Evolutionary conservation across 148 eudicot genomes (phyloP).

Genomic region (Fagopyrum esculentum): DNA sequence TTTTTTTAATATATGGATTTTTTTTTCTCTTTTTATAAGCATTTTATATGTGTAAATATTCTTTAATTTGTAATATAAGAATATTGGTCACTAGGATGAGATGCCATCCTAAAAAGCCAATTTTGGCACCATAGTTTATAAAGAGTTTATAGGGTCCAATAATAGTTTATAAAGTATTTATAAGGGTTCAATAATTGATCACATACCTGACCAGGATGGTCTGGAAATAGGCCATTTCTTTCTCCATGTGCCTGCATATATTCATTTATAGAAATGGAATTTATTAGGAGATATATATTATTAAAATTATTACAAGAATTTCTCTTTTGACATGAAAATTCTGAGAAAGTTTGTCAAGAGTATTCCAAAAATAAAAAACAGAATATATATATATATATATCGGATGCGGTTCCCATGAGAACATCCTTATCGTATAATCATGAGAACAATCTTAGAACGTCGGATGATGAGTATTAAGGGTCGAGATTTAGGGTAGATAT

Average conservation of each 20-base stretch:
- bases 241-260: slow-evolving; percentile 33
- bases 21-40: neutral
- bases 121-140: slow-evolving; percentile 9
- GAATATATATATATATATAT: neutral
- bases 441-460: too few relatives aligned
- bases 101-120: slow-evolving; percentile 7
- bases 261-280: slow-evolving; percentile 9
- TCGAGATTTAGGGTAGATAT: too few relatives aligned
- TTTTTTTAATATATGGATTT: neutral
- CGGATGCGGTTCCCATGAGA: too few relatives aligned
- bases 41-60: neutral
- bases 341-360: neutral
- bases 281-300: neutral
- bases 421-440: too few relatives aligned
- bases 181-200: neutral
- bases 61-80: slow-evolving; percentile 1
- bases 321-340: neutral
- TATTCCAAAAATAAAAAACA: neutral
- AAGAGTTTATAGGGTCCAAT: neutral
- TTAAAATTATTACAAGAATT: neutral
- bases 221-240: slow-evolving; percentile 38
- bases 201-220: slow-evolving; percentile 42
- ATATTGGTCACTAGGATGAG: slow-evolving; percentile 1
- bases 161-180: neutral
- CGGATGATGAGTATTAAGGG: too few relatives aligned